Percentiles rank a stretch among this genome's conserved stretches.
phyloP scores from a whole-genome alignment of 1,284 basidiomycete species.

The Tausonia pullulans region DNA sequence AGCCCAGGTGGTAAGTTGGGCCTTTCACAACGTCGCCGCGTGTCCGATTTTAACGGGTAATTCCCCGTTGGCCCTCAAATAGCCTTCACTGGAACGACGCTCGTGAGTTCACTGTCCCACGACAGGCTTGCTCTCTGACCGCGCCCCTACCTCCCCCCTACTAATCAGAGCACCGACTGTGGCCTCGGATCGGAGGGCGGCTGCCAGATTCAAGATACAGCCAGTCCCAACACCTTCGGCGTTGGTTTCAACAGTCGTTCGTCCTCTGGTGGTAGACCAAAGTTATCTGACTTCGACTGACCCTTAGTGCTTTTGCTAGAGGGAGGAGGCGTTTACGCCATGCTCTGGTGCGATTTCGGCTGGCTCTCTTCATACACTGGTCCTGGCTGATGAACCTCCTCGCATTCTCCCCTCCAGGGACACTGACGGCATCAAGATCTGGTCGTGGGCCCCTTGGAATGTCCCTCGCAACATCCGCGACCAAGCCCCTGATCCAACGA shows the following conservation, averaged over 20 bases:
- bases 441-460: slow-evolving; percentile 60
- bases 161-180: slow-evolving; percentile 42
- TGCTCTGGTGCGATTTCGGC: slow-evolving; percentile 54
- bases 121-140: neutral
- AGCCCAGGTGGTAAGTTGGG: slow-evolving; percentile 37
- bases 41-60: slow-evolving; percentile 24
- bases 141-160: neutral
- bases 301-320: slow-evolving; percentile 23
- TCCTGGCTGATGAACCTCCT: neutral
- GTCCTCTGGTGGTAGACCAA: neutral
- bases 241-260: slow-evolving; percentile 47
- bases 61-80: neutral
- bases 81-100: slow-evolving; percentile 46
- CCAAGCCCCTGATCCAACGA: slow-evolving; percentile 44
- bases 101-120: slow-evolving; percentile 30
- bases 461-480: slow-evolving; percentile 53
- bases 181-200: slow-evolving; percentile 45
- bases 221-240: slow-evolving; percentile 59
- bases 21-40: slow-evolving; percentile 51
- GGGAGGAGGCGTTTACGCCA: slow-evolving; percentile 64
- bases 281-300: neutral
- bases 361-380: neutral
- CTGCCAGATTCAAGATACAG: slow-evolving; percentile 53
- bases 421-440: slow-evolving; percentile 30
- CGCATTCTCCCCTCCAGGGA: slow-evolving; percentile 13